A percentile compares a stretch with the other conserved stretches of the same genome.
These are phyloP conservation scores for Mortierella antarctica DNA, from an alignment of 192 early-diverging fungal species.

Conservation along the genomic window DNA sequence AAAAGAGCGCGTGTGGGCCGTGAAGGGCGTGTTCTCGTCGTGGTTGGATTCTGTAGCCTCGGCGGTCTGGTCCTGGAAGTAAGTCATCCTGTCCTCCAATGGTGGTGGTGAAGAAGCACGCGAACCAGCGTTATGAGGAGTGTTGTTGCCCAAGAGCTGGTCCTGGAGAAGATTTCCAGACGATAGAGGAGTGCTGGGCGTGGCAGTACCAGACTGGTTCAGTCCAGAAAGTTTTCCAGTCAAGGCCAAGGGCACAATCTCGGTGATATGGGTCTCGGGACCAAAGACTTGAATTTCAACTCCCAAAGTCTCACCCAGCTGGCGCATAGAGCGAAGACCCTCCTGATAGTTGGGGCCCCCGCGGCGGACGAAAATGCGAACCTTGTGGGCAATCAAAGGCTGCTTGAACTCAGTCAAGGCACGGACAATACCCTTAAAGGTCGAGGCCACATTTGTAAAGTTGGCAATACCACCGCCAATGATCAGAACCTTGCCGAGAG, in stretches of 20 bases:
- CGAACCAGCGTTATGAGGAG: constrained; percentile 28
- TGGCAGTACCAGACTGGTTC: constrained; percentile 37
- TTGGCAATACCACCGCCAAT: constrained; percentile 99
- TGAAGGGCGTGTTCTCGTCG: constrained; percentile 83
- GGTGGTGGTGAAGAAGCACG: constrained; percentile 58
- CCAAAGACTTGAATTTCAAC: constrained; percentile 96
- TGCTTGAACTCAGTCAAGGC: constrained; percentile 94
- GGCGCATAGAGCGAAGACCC: constrained; percentile 94
- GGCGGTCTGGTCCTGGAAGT: constrained; percentile 55
- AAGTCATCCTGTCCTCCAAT: constrained; percentile 59
- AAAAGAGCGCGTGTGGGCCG: constrained; percentile 85
- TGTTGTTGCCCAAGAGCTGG: constrained; percentile 63
- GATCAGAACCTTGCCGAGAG: constrained; percentile 96
- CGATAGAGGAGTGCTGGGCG: constrained; percentile 59
- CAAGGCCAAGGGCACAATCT: constrained; percentile 96
- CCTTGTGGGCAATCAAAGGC: constrained; percentile 85
- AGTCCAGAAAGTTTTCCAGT: constrained; percentile 70
- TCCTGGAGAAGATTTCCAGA: constrained; percentile 72
- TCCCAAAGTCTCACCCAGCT: constrained; percentile 91
- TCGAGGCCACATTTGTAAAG: constrained; percentile 99
- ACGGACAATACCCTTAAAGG: constrained; percentile 99
- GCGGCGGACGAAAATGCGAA: constrained; percentile 96
- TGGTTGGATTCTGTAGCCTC: constrained; percentile 13
- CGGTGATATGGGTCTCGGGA: constrained; percentile 98
- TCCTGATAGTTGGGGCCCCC: constrained; percentile 99